Conservation (phyloP, 345 rosid genomes). For the Streptanthus diversifolius region DNA sequence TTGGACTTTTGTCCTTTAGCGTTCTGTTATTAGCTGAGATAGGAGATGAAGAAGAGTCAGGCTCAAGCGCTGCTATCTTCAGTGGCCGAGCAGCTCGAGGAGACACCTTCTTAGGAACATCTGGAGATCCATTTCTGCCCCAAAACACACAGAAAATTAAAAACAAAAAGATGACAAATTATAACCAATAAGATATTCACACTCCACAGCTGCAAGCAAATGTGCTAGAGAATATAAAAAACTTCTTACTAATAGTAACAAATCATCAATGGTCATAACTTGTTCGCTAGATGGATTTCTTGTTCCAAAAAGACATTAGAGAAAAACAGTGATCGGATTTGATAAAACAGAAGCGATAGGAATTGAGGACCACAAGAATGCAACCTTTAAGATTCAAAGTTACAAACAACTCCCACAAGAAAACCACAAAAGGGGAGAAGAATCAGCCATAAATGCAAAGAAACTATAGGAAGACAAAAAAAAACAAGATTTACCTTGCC, state of each 20-base stretch:
- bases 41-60: constrained; percentile 52
- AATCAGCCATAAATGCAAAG: constrained; percentile 30
- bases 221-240: constrained; percentile 7
- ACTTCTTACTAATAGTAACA: not conserved
- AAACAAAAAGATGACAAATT: constrained; percentile 2
- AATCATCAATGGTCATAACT: not conserved
- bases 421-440: constrained; percentile 26
- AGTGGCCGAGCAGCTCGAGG: constrained; percentile 74
- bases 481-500: constrained; percentile 57
- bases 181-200: constrained; percentile 7
- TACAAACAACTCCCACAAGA: constrained; percentile 14
- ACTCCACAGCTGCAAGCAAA: constrained; percentile 7
- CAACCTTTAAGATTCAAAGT: constrained; percentile 24
- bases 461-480: constrained; percentile 15
- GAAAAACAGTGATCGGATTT: not conserved
- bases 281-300: not conserved
- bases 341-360: not conserved
- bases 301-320: constrained; percentile 4
- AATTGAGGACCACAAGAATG: constrained; percentile 26
- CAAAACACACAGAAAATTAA: constrained; percentile 6
- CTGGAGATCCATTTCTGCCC: constrained; percentile 55
- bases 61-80: constrained; percentile 49
- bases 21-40: constrained; percentile 51
- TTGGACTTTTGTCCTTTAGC: constrained; percentile 77
- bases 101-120: constrained; percentile 69